Percentiles rank a stretch among this genome's conserved stretches.
These are phyloP conservation scores for Thermothelomyces thermophilus DNA, from an alignment of 2,329 filamentous ascomycete genomes.

Conservation along the genomic window DNA sequence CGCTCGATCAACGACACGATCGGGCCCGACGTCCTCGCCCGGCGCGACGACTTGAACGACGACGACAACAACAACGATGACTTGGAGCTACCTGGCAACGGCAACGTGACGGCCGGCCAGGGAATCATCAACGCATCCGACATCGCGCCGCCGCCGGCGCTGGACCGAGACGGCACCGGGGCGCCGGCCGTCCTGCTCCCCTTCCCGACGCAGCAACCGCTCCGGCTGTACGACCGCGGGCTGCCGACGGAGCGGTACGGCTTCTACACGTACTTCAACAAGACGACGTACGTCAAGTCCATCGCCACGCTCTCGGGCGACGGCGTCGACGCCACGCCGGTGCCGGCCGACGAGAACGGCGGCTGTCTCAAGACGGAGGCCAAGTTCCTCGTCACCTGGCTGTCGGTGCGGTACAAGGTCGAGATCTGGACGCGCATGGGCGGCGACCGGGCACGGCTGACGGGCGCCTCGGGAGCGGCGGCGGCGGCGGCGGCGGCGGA, in stretches of 20 bases:
- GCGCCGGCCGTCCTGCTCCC: conserved; percentile 67
- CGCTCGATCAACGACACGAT: conserved; percentile 33
- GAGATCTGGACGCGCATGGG: conserved; percentile 56
- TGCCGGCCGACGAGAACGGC: conserved; percentile 46
- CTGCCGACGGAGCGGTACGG: conserved; percentile 79
- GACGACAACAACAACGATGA: background rate
- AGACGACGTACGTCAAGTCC: conserved; percentile 73
- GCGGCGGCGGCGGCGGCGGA: conserved; percentile 22
- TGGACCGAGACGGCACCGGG: conserved; percentile 64
- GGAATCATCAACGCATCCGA: conserved; percentile 36
- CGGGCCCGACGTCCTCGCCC: conserved; percentile 16
- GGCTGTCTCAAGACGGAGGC: conserved; percentile 49
- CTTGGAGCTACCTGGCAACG: background rate
- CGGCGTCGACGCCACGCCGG: conserved; percentile 20
- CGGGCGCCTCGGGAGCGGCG: conserved; percentile 22
- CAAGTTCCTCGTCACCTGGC: conserved; percentile 50
- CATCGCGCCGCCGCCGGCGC: conserved; percentile 56
- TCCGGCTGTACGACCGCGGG: conserved; percentile 80
- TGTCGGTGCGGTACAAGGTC: conserved; percentile 55
- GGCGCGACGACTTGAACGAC: conserved; percentile 11
- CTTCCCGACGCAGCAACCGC: conserved; percentile 63
- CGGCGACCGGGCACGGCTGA: conserved; percentile 38
- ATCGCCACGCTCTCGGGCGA: conserved; percentile 23
- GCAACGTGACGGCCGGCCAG: conserved; percentile 5
- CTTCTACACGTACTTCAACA: conserved; percentile 89